These are phyloP conservation scores for Trichoderma sp. DNA, from an alignment of 2,329 filamentous ascomycete genomes.

Conservation along the genomic window DNA sequence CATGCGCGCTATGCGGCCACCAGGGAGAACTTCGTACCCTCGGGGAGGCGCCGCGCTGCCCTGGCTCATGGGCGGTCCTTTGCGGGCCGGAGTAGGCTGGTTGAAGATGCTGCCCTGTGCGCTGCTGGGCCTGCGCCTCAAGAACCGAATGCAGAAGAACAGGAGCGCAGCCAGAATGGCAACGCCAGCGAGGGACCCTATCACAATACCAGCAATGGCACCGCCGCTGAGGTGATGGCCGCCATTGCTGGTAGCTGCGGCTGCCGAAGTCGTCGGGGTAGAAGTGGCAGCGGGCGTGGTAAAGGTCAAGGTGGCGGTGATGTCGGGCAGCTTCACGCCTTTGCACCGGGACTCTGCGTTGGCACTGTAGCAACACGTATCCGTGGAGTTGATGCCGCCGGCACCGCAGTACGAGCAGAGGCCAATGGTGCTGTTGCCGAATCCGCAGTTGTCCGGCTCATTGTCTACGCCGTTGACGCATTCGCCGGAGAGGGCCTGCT, in stretches of 20 bases:
- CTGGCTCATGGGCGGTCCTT: constrained; percentile 49
- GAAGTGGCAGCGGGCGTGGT: constrained; percentile 50
- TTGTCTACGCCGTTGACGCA: constrained; percentile 80
- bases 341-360: constrained; percentile 73
- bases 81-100: constrained; percentile 75
- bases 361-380: constrained; percentile 89
- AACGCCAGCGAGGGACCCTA: constrained; percentile 75
- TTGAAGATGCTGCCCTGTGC: constrained; percentile 80
- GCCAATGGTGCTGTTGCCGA: constrained; percentile 68
- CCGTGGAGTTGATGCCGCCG: constrained; percentile 86
- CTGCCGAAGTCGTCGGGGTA: constrained; percentile 30
- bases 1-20: constrained; percentile 92
- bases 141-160: constrained; percentile 62
- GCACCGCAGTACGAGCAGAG: constrained; percentile 85
- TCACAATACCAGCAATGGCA: constrained; percentile 84
- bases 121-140: constrained; percentile 59
- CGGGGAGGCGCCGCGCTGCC: constrained; percentile 43
- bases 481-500: constrained; percentile 70
- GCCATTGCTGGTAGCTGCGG: constrained; percentile 29
- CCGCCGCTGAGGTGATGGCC: constrained; percentile 69
- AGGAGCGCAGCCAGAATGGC: constrained; percentile 69
- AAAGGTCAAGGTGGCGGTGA: constrained; percentile 69
- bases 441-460: constrained; percentile 87
- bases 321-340: constrained; percentile 75
- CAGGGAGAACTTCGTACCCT: constrained; percentile 76